Evolutionary conservation across 768 basidiomycete species (phyloP), one percentile per base, ranked within the genome.

Genomic region (Hemileccinum rubropunctum): DNA sequence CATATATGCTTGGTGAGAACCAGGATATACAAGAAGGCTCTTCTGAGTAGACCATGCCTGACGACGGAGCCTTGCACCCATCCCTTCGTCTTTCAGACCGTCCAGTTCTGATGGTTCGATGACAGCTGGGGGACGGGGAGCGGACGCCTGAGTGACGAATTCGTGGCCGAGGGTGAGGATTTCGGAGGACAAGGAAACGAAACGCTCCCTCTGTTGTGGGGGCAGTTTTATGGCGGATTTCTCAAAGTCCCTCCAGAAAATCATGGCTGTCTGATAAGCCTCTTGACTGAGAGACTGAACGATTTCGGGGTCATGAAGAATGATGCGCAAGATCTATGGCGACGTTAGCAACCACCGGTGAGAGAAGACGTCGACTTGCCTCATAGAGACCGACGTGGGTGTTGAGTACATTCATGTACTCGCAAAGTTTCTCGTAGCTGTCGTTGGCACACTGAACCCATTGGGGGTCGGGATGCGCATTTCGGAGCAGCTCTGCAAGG

Each of bases 361-460:
- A 54, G 28, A 39, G 48, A 47, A 51, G 39, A 37, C 38, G 44
- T 15, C 20, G 48, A 75, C 88, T 70, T 67, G 90, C 95, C 73
- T 91, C 79, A 56, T 94, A 95, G 40, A 99, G 74, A 34, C 88
- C 91, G 30, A 87, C 84, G 73, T 98, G 79, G 28, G 95, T 98
- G 69, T 99, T 99, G 51, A 98, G 75, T 40, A 91, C 84, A 68
- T 98, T 98, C 95, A 99, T 98, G 68, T 89, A 95, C 71, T 94
- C 90, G 73, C 93, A 98, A 54, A 98, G 74, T 53, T 80, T 82
- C 68, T 93, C 94, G 67, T 98, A 98, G 37, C 89, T 88, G 53
- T 79, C 76, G 63, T 97, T 91, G 39, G 91, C 91, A 43, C 86
- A 86, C 14, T 82, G 77, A 14, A 91, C 78, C 95, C 95, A 98